Evolutionary conservation across 176 grass and related monocot species (phyloP).

Genomic region (Eleusine coracana): DNA sequence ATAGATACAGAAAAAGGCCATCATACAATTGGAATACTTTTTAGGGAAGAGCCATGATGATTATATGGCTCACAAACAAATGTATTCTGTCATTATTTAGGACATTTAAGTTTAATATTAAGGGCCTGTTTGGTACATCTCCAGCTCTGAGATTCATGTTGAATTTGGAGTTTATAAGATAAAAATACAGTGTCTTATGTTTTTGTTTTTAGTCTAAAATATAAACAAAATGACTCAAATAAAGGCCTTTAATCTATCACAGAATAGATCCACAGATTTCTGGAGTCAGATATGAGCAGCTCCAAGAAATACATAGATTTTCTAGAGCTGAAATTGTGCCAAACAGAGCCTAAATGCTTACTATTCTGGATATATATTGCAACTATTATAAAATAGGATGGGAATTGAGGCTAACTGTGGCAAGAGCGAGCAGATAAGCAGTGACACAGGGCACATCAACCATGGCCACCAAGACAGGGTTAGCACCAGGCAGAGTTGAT

Average conservation of each 20-base stretch:
- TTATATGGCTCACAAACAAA: background rate
- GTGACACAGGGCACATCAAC: background rate
- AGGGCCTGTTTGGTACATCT: background rate
- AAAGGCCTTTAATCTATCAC: too few relatives aligned
- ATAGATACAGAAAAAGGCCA: background rate
- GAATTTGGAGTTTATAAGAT: too few relatives aligned
- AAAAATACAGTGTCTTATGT: too few relatives aligned
- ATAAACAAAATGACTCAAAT: too few relatives aligned
- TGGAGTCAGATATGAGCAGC: too few relatives aligned
- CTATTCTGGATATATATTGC: background rate
- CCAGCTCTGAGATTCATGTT: too few relatives aligned
- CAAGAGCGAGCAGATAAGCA: background rate
- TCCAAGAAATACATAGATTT: too few relatives aligned
- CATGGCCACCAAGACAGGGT: background rate
- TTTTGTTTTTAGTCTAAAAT: too few relatives aligned
- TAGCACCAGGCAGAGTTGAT: background rate
- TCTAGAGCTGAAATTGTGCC: too few relatives aligned
- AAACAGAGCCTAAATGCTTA: background rate
- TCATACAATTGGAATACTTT: background rate
- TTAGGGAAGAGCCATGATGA: background rate
- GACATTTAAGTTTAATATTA: background rate
- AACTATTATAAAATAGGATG: constrained; percentile 21
- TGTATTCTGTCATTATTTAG: constrained; percentile 1
- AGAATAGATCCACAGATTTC: too few relatives aligned
- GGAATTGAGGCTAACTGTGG: background rate